Base-by-base conservation (phyloP, 305 asterid species). In the Andrographis paniculata region DNA sequence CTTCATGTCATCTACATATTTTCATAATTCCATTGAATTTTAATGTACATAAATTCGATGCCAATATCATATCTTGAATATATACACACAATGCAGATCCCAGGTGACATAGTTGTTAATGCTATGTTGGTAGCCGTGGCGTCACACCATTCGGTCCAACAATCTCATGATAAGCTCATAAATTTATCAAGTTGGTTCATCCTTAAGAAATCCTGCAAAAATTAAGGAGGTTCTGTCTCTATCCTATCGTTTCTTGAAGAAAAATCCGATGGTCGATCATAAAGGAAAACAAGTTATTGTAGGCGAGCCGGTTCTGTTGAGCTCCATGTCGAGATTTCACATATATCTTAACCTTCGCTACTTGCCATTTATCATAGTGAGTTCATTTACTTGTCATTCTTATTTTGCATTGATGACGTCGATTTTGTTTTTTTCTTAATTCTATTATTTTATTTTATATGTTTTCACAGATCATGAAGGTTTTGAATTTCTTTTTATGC, bases 61-160 rank as follows among this genome's bases (percentile, higher is more conserved):
- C n/a, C n/a, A n/a, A n/a, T n/a, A n/a, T n/a, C n/a, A n/a, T n/a
- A n/a, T n/a, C n/a, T n/a, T n/a, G n/a, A n/a, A n/a, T n/a, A n/a
- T n/a, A n/a, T n/a, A n/a, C n/a, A n/a, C n/a, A n/a, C n/a, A n/a
- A n/a, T n/a, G n/a, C 20, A 28, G 3, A 27, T 42, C 4, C 37
- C 70, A 18, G 62, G 62, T 12, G 70, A 64, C 28, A 64, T 64
- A 65, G 65, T 64, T 41, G 65, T 58, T 10, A 64, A 64, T 27
- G 46, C 58, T 5, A 58, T 64, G 49, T 28, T 64, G 13, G 58
- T 54, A 27, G 48, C 65, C 20, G 23, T 64, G 17, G 55, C 50
- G 17, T 8, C 31, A 13, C 22, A 42, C n/a, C 8, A 31, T 18
- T 23, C 30, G 8, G 8, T 4, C 4, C 6, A 24, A 8, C 15